Percentiles rank a stretch among this genome's conserved stretches.
Conservation (phyloP, 352 stramenopile genomes). For the Phytophthora ramorum region DNA sequence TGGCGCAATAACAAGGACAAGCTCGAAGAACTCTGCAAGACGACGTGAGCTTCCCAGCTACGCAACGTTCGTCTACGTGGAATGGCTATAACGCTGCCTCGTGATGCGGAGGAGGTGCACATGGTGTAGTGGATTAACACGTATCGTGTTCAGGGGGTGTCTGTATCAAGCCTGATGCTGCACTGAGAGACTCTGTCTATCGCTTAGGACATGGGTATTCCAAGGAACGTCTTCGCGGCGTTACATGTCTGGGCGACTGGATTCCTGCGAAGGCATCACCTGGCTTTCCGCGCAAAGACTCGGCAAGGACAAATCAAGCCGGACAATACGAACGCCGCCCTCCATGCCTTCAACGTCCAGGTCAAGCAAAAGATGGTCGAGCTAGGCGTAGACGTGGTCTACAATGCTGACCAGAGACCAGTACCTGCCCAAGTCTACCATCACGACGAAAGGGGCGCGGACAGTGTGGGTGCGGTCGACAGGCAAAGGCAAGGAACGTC, state of each 20-base stretch:
- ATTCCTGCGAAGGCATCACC: too few species aligned
- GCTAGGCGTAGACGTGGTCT: too few species aligned
- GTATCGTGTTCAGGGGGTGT: background rate
- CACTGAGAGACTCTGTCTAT: background rate
- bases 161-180: background rate
- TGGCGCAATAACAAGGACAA: too few species aligned
- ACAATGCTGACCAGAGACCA: too few species aligned
- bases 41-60: background rate
- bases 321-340: background rate
- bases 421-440: too few species aligned
- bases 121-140: background rate
- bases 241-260: too few species aligned
- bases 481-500: background rate
- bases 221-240: too few species aligned
- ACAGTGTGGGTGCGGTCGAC: background rate
- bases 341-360: background rate
- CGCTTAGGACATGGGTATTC: background rate
- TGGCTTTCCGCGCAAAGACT: too few species aligned
- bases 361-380: too few species aligned
- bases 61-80: background rate
- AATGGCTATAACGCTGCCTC: background rate
- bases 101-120: background rate
- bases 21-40: too few species aligned
- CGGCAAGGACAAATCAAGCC: background rate
- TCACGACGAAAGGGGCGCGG: background rate